Percentiles rank a stretch among this genome's conserved stretches.
These are phyloP conservation scores for Maudiozyma serrabonitensis DNA, from an alignment of 805 yeast genomes.

Conservation along the genomic window DNA sequence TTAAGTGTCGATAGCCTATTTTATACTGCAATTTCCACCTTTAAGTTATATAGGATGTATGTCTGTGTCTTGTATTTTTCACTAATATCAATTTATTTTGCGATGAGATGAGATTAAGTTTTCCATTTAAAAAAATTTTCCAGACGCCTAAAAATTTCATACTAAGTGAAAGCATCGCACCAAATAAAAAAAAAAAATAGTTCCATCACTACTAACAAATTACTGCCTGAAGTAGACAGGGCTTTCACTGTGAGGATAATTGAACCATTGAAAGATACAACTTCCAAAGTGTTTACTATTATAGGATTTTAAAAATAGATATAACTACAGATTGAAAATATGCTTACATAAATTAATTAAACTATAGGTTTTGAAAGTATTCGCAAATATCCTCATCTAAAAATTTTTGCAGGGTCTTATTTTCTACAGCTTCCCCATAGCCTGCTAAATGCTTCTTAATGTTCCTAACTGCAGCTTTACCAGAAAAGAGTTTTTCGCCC, in stretches of 20 bases:
- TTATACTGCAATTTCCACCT: too few species aligned
- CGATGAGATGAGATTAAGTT: conserved; percentile 4
- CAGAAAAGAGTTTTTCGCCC: conserved; percentile 29
- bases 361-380: background rate
- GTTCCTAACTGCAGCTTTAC: conserved; percentile 33
- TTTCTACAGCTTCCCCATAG: conserved; percentile 43
- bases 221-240: too few species aligned
- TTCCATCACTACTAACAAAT: too few species aligned
- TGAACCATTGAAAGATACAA: too few species aligned
- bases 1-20: background rate
- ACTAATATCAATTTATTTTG: background rate
- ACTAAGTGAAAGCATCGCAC: background rate
- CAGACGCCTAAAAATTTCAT: background rate
- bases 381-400: conserved; percentile 2
- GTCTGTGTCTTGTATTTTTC: too few species aligned
- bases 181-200: background rate
- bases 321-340: too few species aligned
- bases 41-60: too few species aligned
- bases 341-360: too few species aligned
- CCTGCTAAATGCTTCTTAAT: conserved; percentile 36
- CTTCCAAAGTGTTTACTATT: too few species aligned
- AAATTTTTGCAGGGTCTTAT: conserved; percentile 28
- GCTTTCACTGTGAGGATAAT: too few species aligned
- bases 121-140: background rate
- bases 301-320: too few species aligned